phyloP scores from a whole-genome alignment of 148 eudicot species.

The Heliamphora exappendiculata region DNA sequence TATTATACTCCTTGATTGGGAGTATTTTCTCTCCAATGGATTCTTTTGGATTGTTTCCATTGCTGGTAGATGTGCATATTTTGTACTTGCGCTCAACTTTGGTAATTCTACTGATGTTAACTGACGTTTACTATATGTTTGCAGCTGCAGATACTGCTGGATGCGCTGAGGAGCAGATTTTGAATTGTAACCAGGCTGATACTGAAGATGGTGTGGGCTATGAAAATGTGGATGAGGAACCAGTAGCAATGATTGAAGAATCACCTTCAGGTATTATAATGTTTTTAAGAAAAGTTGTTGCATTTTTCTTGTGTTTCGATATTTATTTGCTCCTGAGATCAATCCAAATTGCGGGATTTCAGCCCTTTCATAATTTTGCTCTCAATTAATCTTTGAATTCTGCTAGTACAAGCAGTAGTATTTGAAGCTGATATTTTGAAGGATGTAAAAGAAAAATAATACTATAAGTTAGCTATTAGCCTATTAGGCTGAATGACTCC shows the following conservation, averaged over 20 bases:
- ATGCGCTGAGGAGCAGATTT: conserved; percentile 73
- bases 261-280: conserved; percentile 49
- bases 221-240: conserved; percentile 75
- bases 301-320: neutral
- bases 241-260: conserved; percentile 74
- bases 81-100: neutral
- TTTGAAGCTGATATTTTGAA: neutral
- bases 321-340: neutral
- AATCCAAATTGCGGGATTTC: too few relatives aligned
- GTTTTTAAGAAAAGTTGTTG: neutral
- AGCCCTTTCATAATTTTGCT: neutral
- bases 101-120: conserved; percentile 19
- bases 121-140: conserved; percentile 25
- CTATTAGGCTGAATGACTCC: neutral
- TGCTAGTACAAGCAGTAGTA: neutral
- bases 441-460: neutral
- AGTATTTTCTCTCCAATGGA: neutral
- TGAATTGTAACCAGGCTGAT: conserved; percentile 53
- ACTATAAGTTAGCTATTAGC: neutral
- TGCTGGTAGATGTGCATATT: neutral
- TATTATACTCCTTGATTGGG: neutral
- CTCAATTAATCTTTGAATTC: neutral
- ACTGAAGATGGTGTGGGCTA: conserved; percentile 49
- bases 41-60: too few relatives aligned
- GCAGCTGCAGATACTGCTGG: conserved; percentile 54